A percentile compares a stretch with the other conserved stretches of the same genome.
Evolutionary conservation across 1,284 basidiomycete species (phyloP).

Genomic region (Cryptococcus floricola): DNA sequence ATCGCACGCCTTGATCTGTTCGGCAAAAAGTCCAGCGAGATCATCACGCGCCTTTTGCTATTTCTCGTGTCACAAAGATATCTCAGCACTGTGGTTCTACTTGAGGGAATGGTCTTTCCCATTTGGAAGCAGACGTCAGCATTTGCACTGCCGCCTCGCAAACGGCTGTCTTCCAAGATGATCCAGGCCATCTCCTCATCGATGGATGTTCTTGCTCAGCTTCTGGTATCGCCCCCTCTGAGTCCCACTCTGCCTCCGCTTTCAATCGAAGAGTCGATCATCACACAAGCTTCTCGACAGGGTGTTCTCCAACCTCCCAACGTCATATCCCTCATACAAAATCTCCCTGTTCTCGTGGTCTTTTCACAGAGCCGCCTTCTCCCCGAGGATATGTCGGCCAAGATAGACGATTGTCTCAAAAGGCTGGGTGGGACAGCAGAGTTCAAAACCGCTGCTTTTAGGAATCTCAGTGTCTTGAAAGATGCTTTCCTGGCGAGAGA

Average conservation of each 20-base stretch:
- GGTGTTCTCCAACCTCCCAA: slow-evolving; percentile 27
- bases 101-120: slow-evolving; percentile 32
- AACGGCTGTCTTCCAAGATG: slow-evolving; percentile 27
- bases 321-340: slow-evolving; percentile 34
- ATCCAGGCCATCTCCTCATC: slow-evolving; percentile 27
- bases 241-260: slow-evolving; percentile 29
- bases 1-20: slow-evolving; percentile 22
- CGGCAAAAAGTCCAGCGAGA: slow-evolving; percentile 15
- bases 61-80: slow-evolving; percentile 29
- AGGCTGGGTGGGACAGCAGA: slow-evolving; percentile 36
- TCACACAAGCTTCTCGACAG: slow-evolving; percentile 36
- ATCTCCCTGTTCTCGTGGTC: slow-evolving; percentile 41
- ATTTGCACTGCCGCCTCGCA: slow-evolving; percentile 17
- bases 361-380: slow-evolving; percentile 22
- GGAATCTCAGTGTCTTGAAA: slow-evolving; percentile 43
- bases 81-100: slow-evolving; percentile 24
- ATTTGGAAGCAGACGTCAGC: slow-evolving; percentile 34
- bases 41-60: slow-evolving; percentile 26
- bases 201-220: slow-evolving; percentile 33
- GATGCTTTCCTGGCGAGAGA: slow-evolving; percentile 44
- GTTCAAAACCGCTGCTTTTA: slow-evolving; percentile 47
- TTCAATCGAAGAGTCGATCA: slow-evolving; percentile 34
- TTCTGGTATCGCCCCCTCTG: slow-evolving; percentile 32
- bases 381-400: slow-evolving; percentile 19
- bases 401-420: slow-evolving; percentile 26